Conservation (phyloP, 441 rosid genomes). For the Sinapis alba region DNA sequence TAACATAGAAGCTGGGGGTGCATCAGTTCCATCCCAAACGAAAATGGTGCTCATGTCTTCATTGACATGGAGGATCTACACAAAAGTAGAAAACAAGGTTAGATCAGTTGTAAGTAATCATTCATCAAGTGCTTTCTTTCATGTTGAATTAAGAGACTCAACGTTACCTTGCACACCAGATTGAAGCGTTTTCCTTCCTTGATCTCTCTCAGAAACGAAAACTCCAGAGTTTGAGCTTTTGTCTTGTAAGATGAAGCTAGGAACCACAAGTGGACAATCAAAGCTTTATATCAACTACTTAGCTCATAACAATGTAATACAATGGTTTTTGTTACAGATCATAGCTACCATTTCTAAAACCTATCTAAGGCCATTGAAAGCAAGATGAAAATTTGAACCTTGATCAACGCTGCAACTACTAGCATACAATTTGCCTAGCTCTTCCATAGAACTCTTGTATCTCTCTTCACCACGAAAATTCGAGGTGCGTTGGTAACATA, state of each 20-base stretch:
- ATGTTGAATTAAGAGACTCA: background rate
- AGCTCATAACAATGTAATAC: too few species aligned
- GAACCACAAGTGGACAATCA: conserved; percentile 2
- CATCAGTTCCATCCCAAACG: conserved; percentile 98
- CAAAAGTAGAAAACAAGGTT: conserved; percentile 26
- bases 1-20: conserved; percentile 46
- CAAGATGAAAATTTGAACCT: too few species aligned
- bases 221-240: conserved; percentile 6
- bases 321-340: too few species aligned
- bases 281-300: too few species aligned
- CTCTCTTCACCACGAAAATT: conserved; percentile 49
- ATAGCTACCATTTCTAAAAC: too few species aligned
- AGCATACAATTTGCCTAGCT: conserved; percentile 54
- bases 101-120: background rate
- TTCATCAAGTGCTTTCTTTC: background rate
- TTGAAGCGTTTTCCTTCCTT: conserved; percentile 49
- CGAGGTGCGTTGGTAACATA: conserved; percentile 63
- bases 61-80: conserved; percentile 64
- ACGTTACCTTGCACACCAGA: conserved; percentile 64
- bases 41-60: conserved; percentile 52
- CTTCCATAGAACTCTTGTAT: conserved; percentile 50
- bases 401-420: conserved; percentile 37
- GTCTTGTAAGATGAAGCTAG: conserved; percentile 18
- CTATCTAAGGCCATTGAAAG: too few species aligned
- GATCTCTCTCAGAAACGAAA: conserved; percentile 64